These are phyloP conservation scores for Tulasnella sp. DNA, from an alignment of 768 basidiomycete species.

Conservation along the genomic window DNA sequence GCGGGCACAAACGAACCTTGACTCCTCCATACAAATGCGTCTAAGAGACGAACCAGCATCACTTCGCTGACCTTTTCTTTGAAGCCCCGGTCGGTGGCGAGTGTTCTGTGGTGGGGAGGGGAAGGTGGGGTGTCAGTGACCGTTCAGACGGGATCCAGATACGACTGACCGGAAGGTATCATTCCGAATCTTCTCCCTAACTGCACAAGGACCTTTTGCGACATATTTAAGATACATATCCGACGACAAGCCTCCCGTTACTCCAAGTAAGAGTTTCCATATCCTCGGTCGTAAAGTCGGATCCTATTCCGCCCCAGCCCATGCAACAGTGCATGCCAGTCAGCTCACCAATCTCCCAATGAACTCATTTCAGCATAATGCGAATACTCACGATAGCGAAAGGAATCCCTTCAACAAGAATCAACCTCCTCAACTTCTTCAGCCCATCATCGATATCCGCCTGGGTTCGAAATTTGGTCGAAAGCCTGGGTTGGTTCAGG, in stretches of 20 bases:
- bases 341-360: too few relatives aligned
- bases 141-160: neutral
- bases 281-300: constrained; percentile 79
- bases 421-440: constrained; percentile 81
- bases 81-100: constrained; percentile 96
- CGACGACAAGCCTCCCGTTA: constrained; percentile 65
- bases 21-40: constrained; percentile 97
- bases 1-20: constrained; percentile 49
- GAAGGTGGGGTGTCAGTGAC: neutral
- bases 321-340: too few relatives aligned
- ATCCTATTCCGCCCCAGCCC: constrained; percentile 47
- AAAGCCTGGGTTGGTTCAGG: constrained; percentile 61
- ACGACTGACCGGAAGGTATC: constrained; percentile 80
- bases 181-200: constrained; percentile 89
- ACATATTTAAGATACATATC: constrained; percentile 75
- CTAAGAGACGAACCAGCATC: constrained; percentile 91
- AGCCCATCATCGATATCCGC: constrained; percentile 72
- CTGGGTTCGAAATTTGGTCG: constrained; percentile 59
- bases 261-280: constrained; percentile 90
- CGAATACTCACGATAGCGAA: constrained; percentile 56
- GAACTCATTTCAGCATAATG: too few relatives aligned
- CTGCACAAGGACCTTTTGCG: constrained; percentile 77
- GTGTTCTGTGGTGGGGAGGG: constrained; percentile 59
- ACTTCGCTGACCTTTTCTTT: constrained; percentile 95
- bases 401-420: constrained; percentile 88